Percentiles rank a stretch among this genome's conserved stretches.
Conservation (phyloP, 352 stramenopile species). For the Globisporangium mamillatum region DNA sequence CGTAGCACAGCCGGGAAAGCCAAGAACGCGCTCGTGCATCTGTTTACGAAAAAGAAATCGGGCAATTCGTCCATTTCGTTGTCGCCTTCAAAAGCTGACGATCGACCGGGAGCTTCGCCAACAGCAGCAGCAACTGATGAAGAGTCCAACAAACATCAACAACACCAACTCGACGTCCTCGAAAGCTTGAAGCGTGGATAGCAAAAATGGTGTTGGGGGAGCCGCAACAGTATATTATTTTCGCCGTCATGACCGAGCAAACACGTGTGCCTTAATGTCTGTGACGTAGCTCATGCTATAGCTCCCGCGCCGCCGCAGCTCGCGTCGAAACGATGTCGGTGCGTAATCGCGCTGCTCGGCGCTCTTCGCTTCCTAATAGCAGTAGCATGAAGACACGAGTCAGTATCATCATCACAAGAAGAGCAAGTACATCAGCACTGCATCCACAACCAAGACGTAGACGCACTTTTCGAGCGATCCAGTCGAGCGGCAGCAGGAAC, state of each 20-base stretch:
- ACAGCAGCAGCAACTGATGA: background rate
- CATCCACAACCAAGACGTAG: background rate
- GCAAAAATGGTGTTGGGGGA: background rate
- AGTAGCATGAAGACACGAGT: background rate
- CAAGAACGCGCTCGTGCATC: constrained; percentile 22
- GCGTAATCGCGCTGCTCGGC: constrained; percentile 16
- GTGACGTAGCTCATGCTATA: constrained; percentile 88
- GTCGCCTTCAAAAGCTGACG: constrained; percentile 10
- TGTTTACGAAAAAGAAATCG: constrained; percentile 23
- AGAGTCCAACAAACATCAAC: background rate
- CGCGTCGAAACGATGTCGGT: constrained; percentile 73
- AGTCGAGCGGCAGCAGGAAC: constrained; percentile 54
- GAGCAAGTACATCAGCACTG: background rate
- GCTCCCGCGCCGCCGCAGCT: constrained; percentile 77
- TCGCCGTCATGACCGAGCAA: constrained; percentile 46
- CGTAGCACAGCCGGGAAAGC: constrained; percentile 19
- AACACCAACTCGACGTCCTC: background rate
- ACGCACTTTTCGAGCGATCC: constrained; percentile 41
- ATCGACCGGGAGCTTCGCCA: background rate
- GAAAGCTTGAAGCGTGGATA: background rate
- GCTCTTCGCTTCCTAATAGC: constrained; percentile 25
- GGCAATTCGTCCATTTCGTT: constrained; percentile 2
- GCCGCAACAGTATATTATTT: constrained; percentile 1
- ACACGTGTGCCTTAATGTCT: constrained; percentile 86
- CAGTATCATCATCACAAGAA: background rate